phyloP scores from a whole-genome alignment of 805 yeast species.

The Ogataea polymorpha region DNA sequence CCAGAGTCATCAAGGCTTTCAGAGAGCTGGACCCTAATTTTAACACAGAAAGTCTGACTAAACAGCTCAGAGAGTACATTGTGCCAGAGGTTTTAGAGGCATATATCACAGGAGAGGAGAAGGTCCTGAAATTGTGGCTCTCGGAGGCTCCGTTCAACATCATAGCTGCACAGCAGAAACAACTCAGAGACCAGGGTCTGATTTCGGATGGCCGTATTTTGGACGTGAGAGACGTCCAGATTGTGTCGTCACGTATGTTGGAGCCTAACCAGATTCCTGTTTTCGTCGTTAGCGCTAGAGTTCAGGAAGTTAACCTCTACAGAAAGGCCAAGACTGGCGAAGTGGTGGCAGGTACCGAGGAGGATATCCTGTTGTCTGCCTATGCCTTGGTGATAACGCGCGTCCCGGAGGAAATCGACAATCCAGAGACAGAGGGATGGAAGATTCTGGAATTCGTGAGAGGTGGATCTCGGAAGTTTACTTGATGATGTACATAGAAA shows the following conservation, averaged over 20 bases:
- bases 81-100: slow-evolving; percentile 96
- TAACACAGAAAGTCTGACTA: slow-evolving; percentile 71
- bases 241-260: slow-evolving; percentile 79
- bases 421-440: slow-evolving; percentile 96
- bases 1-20: slow-evolving; percentile 83
- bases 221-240: slow-evolving; percentile 93
- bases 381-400: slow-evolving; percentile 96
- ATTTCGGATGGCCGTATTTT: slow-evolving; percentile 88
- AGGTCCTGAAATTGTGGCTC: slow-evolving; percentile 82
- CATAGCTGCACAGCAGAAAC: slow-evolving; percentile 90
- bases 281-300: slow-evolving; percentile 89
- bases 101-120: slow-evolving; percentile 85
- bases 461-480: slow-evolving; percentile 86
- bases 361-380: slow-evolving; percentile 86
- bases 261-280: slow-evolving; percentile 94
- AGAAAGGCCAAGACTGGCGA: slow-evolving; percentile 90
- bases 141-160: slow-evolving; percentile 96
- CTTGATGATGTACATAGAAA: slow-evolving; percentile 28
- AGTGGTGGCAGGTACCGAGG: slow-evolving; percentile 93
- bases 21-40: slow-evolving; percentile 88
- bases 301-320: slow-evolving; percentile 90
- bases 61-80: slow-evolving; percentile 84
- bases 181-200: slow-evolving; percentile 84
- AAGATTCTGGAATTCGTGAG: slow-evolving; percentile 90
- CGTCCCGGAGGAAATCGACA: slow-evolving; percentile 85